Evolutionary conservation across 1,139 yeast species (phyloP), one percentile per base, ranked within the genome.

Genomic region (Geotrichum siamense): DNA sequence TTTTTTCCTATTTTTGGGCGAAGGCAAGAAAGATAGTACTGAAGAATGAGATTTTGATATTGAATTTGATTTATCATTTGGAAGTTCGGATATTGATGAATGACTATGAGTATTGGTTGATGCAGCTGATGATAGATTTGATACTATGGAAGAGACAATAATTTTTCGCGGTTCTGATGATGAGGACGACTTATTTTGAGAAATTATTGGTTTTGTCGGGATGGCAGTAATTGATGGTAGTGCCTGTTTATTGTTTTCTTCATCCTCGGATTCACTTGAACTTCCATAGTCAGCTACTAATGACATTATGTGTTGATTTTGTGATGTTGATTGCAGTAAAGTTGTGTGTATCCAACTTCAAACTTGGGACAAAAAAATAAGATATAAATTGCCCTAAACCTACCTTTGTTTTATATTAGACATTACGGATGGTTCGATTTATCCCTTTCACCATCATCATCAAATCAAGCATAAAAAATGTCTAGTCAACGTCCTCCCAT

Each of bases 221-320:
- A 41, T 21, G 17, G 13, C 34, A 21, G 10, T 8, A 23, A 10
- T 23, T 6, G 26, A 10, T 8, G 10, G 6, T 6, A 10, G 26
- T 23, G 26, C 26, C 10, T 6, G 10, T 8, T 10, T 23, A 8
- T 16, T 3, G 5, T 20, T 35, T 15, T 13, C 19, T 27, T 36
- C 43, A 13, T 33, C 2, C 20, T 43, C 43, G 15, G 30, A n/a
- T 10, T 41, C 48, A 15, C 43, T 36, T 12, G 48, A 51, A 23
- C 50, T 41, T 23, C 47, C 51, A 32, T 54, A 54, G 47, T 53
- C 55, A n/a, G 45, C 42, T 10, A 54, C 56, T 27, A 53, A 35
- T 6, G 52, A 49, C 53, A 51, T 51, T n/a, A 22, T 32, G 6
- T 8, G 10, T 23, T 23, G 6, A 23, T 23, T 10, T 23, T 23